phyloP scores from a whole-genome alignment of 2,329 filamentous ascomycete genomes.

The Didymella exigua region DNA sequence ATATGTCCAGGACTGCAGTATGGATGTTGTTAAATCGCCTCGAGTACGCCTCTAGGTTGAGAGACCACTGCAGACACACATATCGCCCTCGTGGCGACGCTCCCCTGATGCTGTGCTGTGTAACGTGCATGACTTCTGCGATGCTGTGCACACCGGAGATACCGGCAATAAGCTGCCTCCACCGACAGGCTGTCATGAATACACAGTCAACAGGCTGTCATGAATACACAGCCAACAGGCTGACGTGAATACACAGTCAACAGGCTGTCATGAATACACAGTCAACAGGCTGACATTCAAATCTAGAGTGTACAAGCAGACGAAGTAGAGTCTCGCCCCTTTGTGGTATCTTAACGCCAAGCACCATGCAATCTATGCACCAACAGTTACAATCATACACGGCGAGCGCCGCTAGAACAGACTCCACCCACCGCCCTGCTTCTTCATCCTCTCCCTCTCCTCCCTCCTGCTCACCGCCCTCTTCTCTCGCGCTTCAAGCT shows the following conservation, averaged over 20 bases:
- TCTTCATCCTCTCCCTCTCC: conserved; percentile 32
- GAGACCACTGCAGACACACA: not conserved
- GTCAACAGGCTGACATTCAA: not conserved
- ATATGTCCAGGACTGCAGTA: not conserved
- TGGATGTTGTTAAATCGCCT: not conserved
- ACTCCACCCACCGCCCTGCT: conserved; percentile 36
- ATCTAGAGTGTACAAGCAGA: not conserved
- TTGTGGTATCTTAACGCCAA: conserved; percentile 21
- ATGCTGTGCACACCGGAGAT: conserved; percentile 4
- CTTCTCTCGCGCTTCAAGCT: conserved; percentile 78
- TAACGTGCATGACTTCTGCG: not conserved
- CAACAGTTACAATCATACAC: conserved; percentile 4
- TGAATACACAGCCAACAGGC: not conserved
- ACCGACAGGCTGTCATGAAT: no score
- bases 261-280: not conserved
- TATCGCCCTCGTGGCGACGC: not conserved
- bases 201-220: not conserved
- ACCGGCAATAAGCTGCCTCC: not conserved
- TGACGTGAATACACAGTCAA: not conserved
- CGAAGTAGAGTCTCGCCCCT: not conserved
- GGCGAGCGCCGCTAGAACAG: conserved; percentile 28
- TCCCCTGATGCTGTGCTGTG: not conserved
- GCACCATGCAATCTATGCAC: conserved; percentile 32
- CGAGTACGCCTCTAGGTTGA: not conserved
- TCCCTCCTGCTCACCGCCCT: conserved; percentile 46